phyloP scores from a whole-genome alignment of 768 basidiomycete genomes.

The Phanerochaete carnosa region DNA sequence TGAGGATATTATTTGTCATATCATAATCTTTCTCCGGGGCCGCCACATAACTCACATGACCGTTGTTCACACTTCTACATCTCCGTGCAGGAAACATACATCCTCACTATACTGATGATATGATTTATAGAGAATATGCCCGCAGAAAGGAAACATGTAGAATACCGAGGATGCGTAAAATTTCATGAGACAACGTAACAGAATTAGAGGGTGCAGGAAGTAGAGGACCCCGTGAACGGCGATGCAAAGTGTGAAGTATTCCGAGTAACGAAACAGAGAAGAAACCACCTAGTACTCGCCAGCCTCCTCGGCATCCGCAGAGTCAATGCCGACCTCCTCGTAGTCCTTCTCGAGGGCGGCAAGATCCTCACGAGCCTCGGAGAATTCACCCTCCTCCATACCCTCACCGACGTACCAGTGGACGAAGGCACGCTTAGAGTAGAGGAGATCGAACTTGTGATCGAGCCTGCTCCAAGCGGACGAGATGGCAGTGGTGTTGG shows the following conservation, averaged over 20 bases:
- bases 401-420: conserved; percentile 74
- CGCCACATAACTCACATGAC: background rate
- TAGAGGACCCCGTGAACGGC: conserved; percentile 19
- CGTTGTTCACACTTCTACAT: background rate
- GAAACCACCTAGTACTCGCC: conserved; percentile 40
- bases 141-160: conserved; percentile 21
- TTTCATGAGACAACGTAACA: conserved; percentile 31
- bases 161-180: conserved; percentile 33
- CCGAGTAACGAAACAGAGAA: conserved; percentile 11
- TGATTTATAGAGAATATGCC: conserved; percentile 20
- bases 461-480: conserved; percentile 71
- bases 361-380: conserved; percentile 97
- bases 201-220: conserved; percentile 21
- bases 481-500: conserved; percentile 73
- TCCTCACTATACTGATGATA: conserved; percentile 26
- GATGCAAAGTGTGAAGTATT: conserved; percentile 13
- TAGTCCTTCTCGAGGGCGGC: conserved; percentile 99
- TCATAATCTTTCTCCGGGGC: background rate
- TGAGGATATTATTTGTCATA: background rate
- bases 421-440: conserved; percentile 57
- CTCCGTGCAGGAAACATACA: background rate
- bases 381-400: conserved; percentile 95
- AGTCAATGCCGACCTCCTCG: conserved; percentile 71
- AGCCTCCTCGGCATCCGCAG: conserved; percentile 47
- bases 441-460: conserved; percentile 79